Base-by-base conservation (phyloP, 2,329 filamentous ascomycete genomes). In the Pochonia chlamydosporia region DNA sequence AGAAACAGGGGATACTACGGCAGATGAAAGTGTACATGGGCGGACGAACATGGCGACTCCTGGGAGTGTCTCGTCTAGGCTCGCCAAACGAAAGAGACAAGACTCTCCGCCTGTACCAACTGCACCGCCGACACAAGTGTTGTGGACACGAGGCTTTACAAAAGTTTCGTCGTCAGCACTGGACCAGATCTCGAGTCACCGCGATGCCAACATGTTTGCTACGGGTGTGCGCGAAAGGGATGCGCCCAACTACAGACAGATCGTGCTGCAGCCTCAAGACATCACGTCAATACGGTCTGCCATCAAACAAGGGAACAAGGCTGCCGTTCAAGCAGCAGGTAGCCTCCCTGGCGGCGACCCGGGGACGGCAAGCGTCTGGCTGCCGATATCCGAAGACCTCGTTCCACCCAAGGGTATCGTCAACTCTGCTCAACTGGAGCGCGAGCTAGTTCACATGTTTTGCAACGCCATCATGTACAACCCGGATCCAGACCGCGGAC, bases 391-490 rank as follows among this genome's bases (percentile, higher is more conserved):
- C 2, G 78, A 84, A 43, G 89, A 96, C 48, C 73, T 96, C 23
- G 76, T 92, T 3, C 89, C 92, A 3, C 92, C 93, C 0, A 88
- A 84, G 57, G 89, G 84, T 18, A 96, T 97, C 57, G 88, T 97
- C 65, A 97, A 97, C 65, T 91, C 87, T 43, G 82, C 86, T 1
- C 93, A 97, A 63, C 76, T 97, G 14, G 92, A 97, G 66, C 89
- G 90, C 55, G 92, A 97, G 64, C 73, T 97, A 10, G 89, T 95
- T 57, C 87, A 95, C 58, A 96, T 97, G 88, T 96, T 97, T 64
- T 89, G 90, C 55, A 97, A 97, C 60, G 92, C 93, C 16, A 87
- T 96, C 66, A 97, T 99, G 93, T 99, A 96, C 73, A 97, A 97
- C 58, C 84, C 87, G 0, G 89, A 95, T 52, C 83, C 85, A 0